Evolutionary conservation across 164 flowering plant genomes (phyloP), one percentile per base, ranked within the genome.

Genomic region (Magnolia changhungtana): DNA sequence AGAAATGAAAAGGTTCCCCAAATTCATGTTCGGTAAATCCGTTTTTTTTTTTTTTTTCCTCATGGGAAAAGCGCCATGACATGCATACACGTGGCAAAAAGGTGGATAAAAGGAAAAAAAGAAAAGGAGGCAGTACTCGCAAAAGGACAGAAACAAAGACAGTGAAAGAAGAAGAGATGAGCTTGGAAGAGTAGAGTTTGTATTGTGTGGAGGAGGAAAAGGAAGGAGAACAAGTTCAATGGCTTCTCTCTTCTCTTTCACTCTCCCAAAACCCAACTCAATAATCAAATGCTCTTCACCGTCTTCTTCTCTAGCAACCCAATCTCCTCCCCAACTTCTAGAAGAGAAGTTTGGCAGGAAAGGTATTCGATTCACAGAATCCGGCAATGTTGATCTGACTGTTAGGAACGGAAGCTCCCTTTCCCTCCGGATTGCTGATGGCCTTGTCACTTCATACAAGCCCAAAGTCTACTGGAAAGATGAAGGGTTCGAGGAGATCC

Each of bases 391-490:
- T 90, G 91, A 95, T 74, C 85, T 95, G 29, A 90, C 88, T 0
- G 94, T 91, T 1, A 85, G 97, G 79, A 95, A 93, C 84, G 98
- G 98, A 2, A 93, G 98, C 77, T 90, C 95, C 14, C 29, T 90
- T 7, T 80, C 82, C 66, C 88, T 95, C 8, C 84, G 79, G 4
- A 84, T 95, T 68, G 83, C 95, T 2, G 87, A 88, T 75, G 98
- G 84, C 58, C 92, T 88, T 70, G 83, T 93, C 64, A 89, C 91
- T 68, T 95, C 97, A 0, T 95, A 95, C 86, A 90, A 86, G 84
- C 98, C 96, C 16, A 93, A 91, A 72, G 95, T 93, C 4, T 83
- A 81, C 80, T 95, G 97, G 97, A 89, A 89, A 49, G 96, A 93
- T 11, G 97, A 93, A 24, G 96, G 95, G 31, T 90, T 85, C 51